Percentiles rank a stretch among this genome's conserved stretches.
phyloP scores from a whole-genome alignment of 2,329 filamentous ascomycete species.

The Fusarium pseudonygamai region DNA sequence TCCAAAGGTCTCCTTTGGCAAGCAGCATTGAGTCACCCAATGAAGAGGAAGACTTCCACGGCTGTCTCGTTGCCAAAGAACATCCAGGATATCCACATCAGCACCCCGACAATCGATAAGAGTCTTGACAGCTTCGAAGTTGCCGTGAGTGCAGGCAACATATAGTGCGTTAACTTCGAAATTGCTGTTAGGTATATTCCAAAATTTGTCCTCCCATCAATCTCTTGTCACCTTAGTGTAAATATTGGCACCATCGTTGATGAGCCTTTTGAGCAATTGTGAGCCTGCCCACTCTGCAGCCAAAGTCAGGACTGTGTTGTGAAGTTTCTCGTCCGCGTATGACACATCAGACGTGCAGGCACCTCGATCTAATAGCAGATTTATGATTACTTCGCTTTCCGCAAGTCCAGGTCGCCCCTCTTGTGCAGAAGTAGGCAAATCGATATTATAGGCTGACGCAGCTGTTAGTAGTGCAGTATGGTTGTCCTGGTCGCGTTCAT shows the following conservation, averaged over 20 bases:
- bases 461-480: not conserved
- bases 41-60: not conserved
- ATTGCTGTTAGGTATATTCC: too few species aligned
- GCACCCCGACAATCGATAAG: too few species aligned
- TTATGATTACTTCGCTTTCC: not conserved
- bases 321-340: too few species aligned
- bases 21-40: not conserved
- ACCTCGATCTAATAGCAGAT: not conserved
- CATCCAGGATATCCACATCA: too few species aligned
- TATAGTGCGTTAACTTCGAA: too few species aligned
- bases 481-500: fast-evolving
- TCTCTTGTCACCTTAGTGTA: not conserved
- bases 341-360: not conserved
- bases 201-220: too few species aligned
- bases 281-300: not conserved
- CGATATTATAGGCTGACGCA: not conserved
- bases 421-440: not conserved
- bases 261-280: not conserved
- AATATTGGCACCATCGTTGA: not conserved
- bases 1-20: fast-evolving
- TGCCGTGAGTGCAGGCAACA: too few species aligned
- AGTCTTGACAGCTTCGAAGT: too few species aligned
- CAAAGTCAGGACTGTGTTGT: not conserved
- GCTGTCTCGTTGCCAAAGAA: not conserved
- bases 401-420: not conserved